A percentile compares a stretch with the other conserved stretches of the same genome.
Conservation (phyloP, 345 rosid species). For the Boechera retrofracta region DNA sequence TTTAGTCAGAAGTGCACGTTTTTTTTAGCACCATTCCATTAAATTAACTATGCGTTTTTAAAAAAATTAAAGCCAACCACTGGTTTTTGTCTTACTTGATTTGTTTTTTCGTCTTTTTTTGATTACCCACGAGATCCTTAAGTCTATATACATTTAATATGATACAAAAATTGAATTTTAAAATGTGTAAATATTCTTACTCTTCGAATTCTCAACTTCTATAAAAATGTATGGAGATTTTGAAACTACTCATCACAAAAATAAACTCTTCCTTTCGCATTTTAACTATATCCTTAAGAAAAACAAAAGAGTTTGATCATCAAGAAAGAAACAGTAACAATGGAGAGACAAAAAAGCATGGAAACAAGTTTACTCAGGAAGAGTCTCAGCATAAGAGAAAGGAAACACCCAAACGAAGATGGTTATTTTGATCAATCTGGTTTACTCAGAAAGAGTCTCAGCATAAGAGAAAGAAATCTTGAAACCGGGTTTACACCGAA, state of each 20-base stretch:
- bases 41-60: not conserved
- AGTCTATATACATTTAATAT: not conserved
- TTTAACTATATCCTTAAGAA: too few relatives aligned
- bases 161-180: not conserved
- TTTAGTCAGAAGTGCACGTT: slow-evolving; percentile 16
- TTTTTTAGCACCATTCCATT: not conserved
- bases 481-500: slow-evolving; percentile 15
- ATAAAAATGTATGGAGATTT: not conserved
- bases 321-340: not conserved
- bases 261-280: too few relatives aligned
- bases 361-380: slow-evolving; percentile 28
- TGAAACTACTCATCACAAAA: not conserved
- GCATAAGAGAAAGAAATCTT: slow-evolving; percentile 12
- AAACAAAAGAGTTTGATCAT: too few relatives aligned
- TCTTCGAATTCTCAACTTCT: not conserved
- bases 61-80: not conserved
- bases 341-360: slow-evolving; percentile 37
- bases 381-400: slow-evolving; percentile 34
- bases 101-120: not conserved
- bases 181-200: not conserved
- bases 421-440: not conserved
- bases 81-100: slow-evolving; percentile 19
- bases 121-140: slow-evolving; percentile 8
- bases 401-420: not conserved
- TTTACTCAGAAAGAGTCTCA: not conserved